Base-by-base conservation (phyloP, 2,329 filamentous ascomycete species). In the Epicoccum sorghinum region DNA sequence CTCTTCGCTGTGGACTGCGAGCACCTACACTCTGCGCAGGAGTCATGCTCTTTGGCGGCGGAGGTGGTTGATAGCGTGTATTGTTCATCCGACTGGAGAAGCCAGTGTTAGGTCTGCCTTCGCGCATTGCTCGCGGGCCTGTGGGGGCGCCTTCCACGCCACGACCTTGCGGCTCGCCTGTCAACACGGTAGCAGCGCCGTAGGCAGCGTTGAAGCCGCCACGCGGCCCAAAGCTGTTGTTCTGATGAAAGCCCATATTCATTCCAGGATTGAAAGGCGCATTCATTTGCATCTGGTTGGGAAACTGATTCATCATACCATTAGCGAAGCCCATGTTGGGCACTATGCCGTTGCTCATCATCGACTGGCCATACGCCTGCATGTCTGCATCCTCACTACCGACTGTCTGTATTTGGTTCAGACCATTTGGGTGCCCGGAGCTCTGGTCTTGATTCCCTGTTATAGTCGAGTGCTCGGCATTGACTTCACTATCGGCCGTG, bases 51-150 rank as follows among this genome's bases (percentile, higher is more conserved):
- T 67, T 62, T 7, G 59, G 52, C 4, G 62, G 55, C 14, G 64
- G 18, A 18, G 18, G 27, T 29, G 27, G 58, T n/a, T 64, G 63
- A 47, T 62, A 70, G 45, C 69, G 65, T 24, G 55, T 55, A 38
- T 65, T 72, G 47, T 65, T 69, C 8, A 72, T 87, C 72, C 82
- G 75, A 65, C 89, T 84, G 60, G 87, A 83, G 47, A 90, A 83
- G 62, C 89, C 90, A 52, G 88, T 93, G 73, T 96, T 96, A 46
- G 90, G 89, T 9, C 92, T 80, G 27, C 92, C 91, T 75, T 95
- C 89, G 59, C 93, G 85, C 91, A 98, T 96, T 14, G 95, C 95
- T 76, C 95, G 93, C 42, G 95, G 95, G 8, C 93, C 95, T 49
- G 89, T 96, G 25, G 95, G 95, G 25, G 95, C 95, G 77, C 84